These are phyloP conservation scores for Candida coquimbonensis DNA, from an alignment of 805 yeast genomes.

Conservation along the genomic window DNA sequence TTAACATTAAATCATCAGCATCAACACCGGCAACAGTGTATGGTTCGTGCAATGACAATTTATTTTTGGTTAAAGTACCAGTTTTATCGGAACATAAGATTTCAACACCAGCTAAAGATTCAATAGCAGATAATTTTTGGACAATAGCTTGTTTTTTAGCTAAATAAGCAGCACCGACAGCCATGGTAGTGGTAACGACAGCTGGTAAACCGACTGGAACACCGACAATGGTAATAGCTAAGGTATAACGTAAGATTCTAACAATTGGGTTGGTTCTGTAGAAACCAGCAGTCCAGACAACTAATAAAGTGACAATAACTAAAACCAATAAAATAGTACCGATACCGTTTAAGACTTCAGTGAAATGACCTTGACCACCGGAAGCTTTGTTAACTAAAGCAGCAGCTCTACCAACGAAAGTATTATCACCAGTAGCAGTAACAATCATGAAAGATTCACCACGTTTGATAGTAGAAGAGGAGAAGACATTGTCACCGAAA, in stretches of 20 bases:
- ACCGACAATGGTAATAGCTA: slow-evolving; percentile 95
- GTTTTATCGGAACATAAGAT: slow-evolving; percentile 97
- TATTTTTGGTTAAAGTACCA: slow-evolving; percentile 97
- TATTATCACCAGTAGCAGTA: slow-evolving; percentile 91
- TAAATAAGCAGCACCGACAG: slow-evolving; percentile 98
- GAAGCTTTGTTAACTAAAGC: slow-evolving; percentile 92
- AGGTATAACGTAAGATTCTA: slow-evolving; percentile 81
- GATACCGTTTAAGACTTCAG: slow-evolving; percentile 95
- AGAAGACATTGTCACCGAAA: slow-evolving; percentile 79
- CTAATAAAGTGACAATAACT: slow-evolving; percentile 78
- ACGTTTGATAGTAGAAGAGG: slow-evolving; percentile 91
- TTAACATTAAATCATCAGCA: slow-evolving; percentile 91
- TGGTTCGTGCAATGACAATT: slow-evolving; percentile 92
- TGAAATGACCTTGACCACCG: slow-evolving; percentile 91
- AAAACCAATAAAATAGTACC: slow-evolving; percentile 87
- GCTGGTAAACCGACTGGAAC: slow-evolving; percentile 99
- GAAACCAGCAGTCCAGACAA: slow-evolving; percentile 92
- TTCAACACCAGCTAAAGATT: slow-evolving; percentile 96
- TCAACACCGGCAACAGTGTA: slow-evolving; percentile 97
- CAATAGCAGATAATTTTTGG: slow-evolving; percentile 93
- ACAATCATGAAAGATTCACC: slow-evolving; percentile 94
- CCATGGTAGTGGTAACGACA: slow-evolving; percentile 98
- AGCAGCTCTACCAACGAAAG: slow-evolving; percentile 97
- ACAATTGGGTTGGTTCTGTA: slow-evolving; percentile 87
- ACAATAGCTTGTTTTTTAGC: slow-evolving; percentile 97